Conservation (phyloP, 2,329 filamentous ascomycete genomes). For the Acrocalymma vagum region DNA sequence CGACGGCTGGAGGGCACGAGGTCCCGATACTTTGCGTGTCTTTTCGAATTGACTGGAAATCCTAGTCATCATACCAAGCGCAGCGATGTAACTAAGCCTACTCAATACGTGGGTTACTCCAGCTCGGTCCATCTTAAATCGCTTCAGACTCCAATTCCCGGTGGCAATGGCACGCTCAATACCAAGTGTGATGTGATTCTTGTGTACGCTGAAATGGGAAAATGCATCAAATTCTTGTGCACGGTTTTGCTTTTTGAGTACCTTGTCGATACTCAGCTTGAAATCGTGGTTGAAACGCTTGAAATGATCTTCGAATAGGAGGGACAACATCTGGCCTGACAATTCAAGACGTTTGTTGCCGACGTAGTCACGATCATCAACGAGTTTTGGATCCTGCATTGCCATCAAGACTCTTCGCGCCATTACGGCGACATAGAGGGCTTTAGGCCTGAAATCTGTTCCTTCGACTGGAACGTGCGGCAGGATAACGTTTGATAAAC, state of each 20-base stretch:
- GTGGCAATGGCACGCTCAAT: conserved; percentile 97
- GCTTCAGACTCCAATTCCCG: conserved; percentile 96
- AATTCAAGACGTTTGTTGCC: conserved; percentile 96
- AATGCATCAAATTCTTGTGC: conserved; percentile 89
- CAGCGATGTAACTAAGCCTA: conserved; percentile 93
- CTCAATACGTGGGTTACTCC: conserved; percentile 97
- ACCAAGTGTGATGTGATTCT: conserved; percentile 86
- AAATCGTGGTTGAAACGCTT: conserved; percentile 92
- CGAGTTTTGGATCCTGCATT: conserved; percentile 84
- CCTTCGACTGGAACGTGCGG: conserved; percentile 92
- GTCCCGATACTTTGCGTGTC: conserved; percentile 94
- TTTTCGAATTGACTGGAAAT: conserved; percentile 99
- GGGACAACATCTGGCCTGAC: conserved; percentile 90
- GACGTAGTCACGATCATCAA: conserved; percentile 97
- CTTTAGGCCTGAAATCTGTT: conserved; percentile 96
- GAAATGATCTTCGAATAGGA: conserved; percentile 97
- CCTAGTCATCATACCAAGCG: conserved; percentile 98
- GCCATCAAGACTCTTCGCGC: conserved; percentile 95
- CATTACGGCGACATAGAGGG: conserved; percentile 97
- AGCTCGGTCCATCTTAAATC: conserved; percentile 98
- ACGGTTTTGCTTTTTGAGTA: conserved; percentile 90
- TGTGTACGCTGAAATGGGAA: conserved; percentile 82
- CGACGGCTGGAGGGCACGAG: conserved; percentile 93
- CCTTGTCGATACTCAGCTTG: conserved; percentile 94
- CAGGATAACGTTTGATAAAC: conserved; percentile 89